Evolutionary conservation across 140 eudicot genomes (phyloP), one percentile per base, ranked within the genome.

Genomic region (Anethum foeniculum): DNA sequence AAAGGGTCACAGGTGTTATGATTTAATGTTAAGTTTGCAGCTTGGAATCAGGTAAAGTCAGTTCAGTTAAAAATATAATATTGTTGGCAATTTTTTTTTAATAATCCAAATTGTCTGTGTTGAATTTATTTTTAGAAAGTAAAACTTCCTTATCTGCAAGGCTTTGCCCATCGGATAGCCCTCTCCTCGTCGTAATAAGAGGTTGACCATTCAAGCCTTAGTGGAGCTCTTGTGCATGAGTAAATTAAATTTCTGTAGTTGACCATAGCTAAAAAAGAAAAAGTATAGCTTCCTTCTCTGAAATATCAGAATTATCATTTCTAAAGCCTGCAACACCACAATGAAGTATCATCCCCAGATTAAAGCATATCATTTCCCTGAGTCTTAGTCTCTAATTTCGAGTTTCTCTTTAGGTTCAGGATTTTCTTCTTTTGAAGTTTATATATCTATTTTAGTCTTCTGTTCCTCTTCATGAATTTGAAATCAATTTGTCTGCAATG

Each of bases 1-100:
- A n/a, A 86, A 88, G 84, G 89, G 91, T 28, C 91, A 88, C 82
- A 86, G 86, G 79, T 85, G 88, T 68, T 88, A 88, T 81, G 89
- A 88, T 71, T 80, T 88, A 38, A 88, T 88, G 91, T 89, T 88
- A 64, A 88, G 86, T 65, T 85, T 88, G 89, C 89, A 88, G 79
- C 83, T 88, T 79, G 91, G 91, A 72, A 88, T 88, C 81, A 88
- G 91, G 91, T 88, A 81, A 71, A 82, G 39, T 39, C 34, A 60
- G 49, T 32, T 71, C 21, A 11, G 41, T 19, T 43, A 27, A 27
- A 18, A 36, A 48, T 5, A 41, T 25, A 28, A 28, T 28, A 4
- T 3, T 23, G 1, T 23, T 74, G 56, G 18, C 46, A 41, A 3
- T 74, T 12, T 32, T 12, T 32, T 27, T 13, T 25, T 30, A 18